Conservation (phyloP, 164 flowering plant species). For the Macadamia tetraphylla region DNA sequence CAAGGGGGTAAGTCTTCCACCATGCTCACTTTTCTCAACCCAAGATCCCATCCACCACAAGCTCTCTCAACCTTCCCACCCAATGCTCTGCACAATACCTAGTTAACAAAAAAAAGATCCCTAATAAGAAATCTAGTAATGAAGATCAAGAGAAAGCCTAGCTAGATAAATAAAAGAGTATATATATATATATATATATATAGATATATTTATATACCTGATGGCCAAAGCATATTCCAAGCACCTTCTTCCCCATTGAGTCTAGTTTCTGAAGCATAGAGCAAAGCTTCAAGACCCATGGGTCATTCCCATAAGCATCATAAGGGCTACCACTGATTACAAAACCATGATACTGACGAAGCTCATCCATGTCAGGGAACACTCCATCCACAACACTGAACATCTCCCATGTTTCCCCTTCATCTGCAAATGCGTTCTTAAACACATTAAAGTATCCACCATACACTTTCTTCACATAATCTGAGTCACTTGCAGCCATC, state of each 20-base stretch:
- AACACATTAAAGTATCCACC: background rate
- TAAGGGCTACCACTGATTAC: conserved; percentile 18
- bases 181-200: no score
- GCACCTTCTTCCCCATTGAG: conserved; percentile 62
- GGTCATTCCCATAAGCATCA: background rate
- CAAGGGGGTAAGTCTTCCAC: conserved; percentile 30
- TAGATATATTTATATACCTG: background rate
- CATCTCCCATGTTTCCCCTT: conserved; percentile 58
- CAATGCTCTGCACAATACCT: conserved; percentile 70
- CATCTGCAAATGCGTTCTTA: background rate
- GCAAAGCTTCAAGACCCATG: conserved; percentile 36
- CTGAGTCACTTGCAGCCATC: conserved; percentile 63
- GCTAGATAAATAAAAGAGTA: background rate
- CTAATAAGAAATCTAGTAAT: background rate
- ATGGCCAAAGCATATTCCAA: background rate
- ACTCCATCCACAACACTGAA: background rate
- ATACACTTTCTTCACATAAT: background rate
- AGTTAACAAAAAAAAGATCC: background rate
- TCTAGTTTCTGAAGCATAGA: conserved; percentile 44
- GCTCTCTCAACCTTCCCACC: conserved; percentile 70
- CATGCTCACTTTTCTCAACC: conserved; percentile 52
- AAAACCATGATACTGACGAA: conserved; percentile 58
- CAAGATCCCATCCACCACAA: conserved; percentile 66
- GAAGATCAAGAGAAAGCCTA: background rate
- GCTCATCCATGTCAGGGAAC: conserved; percentile 22